These are phyloP conservation scores for Coemansia sp. DNA, from an alignment of 192 early-diverging fungal genomes.

Conservation along the genomic window DNA sequence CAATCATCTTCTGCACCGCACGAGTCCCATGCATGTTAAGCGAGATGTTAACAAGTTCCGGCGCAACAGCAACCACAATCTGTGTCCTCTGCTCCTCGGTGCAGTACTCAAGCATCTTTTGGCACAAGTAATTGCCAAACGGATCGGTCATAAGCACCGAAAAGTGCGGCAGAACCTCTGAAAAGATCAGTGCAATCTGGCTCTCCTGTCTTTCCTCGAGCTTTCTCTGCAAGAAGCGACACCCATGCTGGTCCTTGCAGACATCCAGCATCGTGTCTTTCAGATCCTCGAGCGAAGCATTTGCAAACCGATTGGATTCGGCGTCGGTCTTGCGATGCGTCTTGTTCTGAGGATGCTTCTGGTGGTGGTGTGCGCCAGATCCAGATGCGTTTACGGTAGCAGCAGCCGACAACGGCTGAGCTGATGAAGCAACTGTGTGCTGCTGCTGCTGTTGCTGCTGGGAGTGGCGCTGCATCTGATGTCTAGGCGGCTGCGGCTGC, in stretches of 20 bases:
- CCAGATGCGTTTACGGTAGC: not conserved
- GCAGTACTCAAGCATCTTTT: slow-evolving; percentile 84
- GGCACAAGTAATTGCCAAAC: slow-evolving; percentile 91
- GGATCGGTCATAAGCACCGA: slow-evolving; percentile 86
- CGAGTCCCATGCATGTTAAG: slow-evolving; percentile 92
- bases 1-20: slow-evolving; percentile 91
- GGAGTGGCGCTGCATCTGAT: slow-evolving; percentile 25
- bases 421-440: slow-evolving; percentile 1
- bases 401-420: not conserved
- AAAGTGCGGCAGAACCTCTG: slow-evolving; percentile 73
- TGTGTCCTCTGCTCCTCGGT: slow-evolving; percentile 71
- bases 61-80: slow-evolving; percentile 71
- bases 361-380: slow-evolving; percentile 19
- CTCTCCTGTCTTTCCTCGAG: slow-evolving; percentile 72
- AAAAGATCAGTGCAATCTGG: slow-evolving; percentile 70
- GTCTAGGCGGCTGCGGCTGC: slow-evolving; percentile 18
- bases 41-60: slow-evolving; percentile 76
- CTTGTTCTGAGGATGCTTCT: slow-evolving; percentile 38
- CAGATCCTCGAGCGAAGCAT: slow-evolving; percentile 66
- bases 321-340: slow-evolving; percentile 31
- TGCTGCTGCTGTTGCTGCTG: slow-evolving; percentile 21
- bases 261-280: slow-evolving; percentile 73
- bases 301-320: slow-evolving; percentile 69
- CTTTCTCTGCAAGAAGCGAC: slow-evolving; percentile 83
- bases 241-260: slow-evolving; percentile 89